A percentile compares a stretch with the other conserved stretches of the same genome.
These are phyloP conservation scores for Gastrolobium bilobum DNA, from an alignment of 306 rosid genomes.

Conservation along the genomic window DNA sequence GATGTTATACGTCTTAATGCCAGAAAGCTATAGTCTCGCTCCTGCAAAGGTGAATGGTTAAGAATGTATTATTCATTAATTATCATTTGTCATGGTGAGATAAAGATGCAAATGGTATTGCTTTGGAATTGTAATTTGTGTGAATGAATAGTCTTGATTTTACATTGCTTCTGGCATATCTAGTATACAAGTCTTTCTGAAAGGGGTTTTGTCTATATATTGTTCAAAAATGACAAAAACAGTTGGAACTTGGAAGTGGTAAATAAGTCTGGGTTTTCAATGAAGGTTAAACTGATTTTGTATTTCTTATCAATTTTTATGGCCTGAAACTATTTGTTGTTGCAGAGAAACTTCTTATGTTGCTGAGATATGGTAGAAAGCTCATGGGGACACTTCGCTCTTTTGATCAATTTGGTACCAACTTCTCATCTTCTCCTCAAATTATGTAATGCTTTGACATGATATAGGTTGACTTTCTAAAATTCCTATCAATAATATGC, in stretches of 20 bases:
- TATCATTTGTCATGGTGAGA: neutral
- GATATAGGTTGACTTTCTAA: slow-evolving; percentile 36
- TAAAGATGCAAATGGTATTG: slow-evolving; percentile 34
- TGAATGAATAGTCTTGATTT: neutral
- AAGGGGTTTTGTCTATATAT: slow-evolving; percentile 23
- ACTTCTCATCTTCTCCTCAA: slow-evolving; percentile 32
- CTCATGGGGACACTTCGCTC: slow-evolving; percentile 93
- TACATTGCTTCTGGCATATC: slow-evolving; percentile 23
- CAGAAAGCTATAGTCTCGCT: slow-evolving; percentile 12
- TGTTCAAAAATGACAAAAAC: slow-evolving; percentile 28
- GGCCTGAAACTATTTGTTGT: slow-evolving; percentile 42
- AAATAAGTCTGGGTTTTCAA: slow-evolving; percentile 15
- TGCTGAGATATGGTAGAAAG: slow-evolving; percentile 94
- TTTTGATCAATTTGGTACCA: slow-evolving; percentile 92
- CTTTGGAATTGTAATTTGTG: slow-evolving; percentile 19
- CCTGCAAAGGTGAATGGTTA: slow-evolving; percentile 22
- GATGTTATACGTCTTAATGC: slow-evolving; percentile 8
- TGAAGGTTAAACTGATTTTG: slow-evolving; percentile 25
- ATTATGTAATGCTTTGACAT: slow-evolving; percentile 10
- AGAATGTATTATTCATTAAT: slow-evolving; percentile 23
- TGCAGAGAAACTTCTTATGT: slow-evolving; percentile 92
- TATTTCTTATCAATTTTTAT: slow-evolving; percentile 16
- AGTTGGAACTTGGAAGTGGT: neutral
- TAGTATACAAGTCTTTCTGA: neutral
- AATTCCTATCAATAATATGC: slow-evolving; percentile 51